Evolutionary conservation across 2,329 filamentous ascomycete species (phyloP).

Genomic region (Elsinoe ampelina): DNA sequence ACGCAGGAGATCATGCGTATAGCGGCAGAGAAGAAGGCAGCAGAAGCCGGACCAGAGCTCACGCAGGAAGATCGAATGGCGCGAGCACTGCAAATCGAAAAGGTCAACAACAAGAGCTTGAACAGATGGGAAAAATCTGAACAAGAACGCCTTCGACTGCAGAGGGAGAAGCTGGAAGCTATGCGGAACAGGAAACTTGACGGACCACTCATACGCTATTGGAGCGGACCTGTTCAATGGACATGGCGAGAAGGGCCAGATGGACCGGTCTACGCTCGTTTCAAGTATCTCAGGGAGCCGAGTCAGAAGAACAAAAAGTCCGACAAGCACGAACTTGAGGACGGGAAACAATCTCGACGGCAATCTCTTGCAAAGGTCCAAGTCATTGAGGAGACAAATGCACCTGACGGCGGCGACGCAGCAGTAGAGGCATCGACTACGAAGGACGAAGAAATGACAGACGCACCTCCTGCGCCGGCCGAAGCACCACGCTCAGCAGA

Average conservation of each 20-base stretch:
- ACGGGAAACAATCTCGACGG: not conserved
- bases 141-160: constrained; percentile 75
- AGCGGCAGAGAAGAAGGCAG: constrained; percentile 38
- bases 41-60: constrained; percentile 15
- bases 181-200: constrained; percentile 78
- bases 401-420: not conserved
- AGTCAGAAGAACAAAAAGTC: constrained; percentile 22
- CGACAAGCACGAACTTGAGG: constrained; percentile 15
- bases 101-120: constrained; percentile 77
- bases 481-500: not conserved
- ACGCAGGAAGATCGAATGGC: constrained; percentile 67
- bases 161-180: constrained; percentile 73
- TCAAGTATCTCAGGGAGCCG: constrained; percentile 26
- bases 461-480: not conserved
- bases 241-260: constrained; percentile 62
- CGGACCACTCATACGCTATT: constrained; percentile 82
- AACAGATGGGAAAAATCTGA: constrained; percentile 93
- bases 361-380: constrained; percentile 12
- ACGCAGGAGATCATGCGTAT: constrained; percentile 57
- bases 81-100: constrained; percentile 75
- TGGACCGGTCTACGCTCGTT: constrained; percentile 28
- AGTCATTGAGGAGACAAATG: constrained; percentile 11
- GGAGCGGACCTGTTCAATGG: constrained; percentile 85
- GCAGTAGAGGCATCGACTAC: not conserved
- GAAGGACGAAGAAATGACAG: not conserved